Evolutionary conservation across 495 filamentous ascomycete genomes (phyloP), one percentile per base, ranked within the genome.

Genomic region (Podospora australis): DNA sequence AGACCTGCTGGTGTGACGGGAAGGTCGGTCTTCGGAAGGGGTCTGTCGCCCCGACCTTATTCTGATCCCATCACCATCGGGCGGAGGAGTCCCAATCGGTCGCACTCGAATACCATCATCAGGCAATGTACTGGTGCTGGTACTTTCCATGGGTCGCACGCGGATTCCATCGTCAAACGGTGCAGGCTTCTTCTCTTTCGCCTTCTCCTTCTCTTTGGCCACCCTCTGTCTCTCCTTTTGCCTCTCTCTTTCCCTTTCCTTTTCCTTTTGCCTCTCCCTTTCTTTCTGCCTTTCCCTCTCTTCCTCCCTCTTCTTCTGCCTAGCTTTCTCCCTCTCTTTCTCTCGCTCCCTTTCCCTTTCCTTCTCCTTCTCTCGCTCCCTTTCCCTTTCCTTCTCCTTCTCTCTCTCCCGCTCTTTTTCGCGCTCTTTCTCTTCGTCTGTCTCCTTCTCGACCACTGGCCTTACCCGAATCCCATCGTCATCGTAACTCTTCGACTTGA

Each of bases 21-120:
- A 36, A 17, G 66, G 55, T 19, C 49, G 49, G 4, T 65, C 58
- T 30, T 67, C 60, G 17, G 62, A 46, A 6, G 61, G 60, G 22
- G 25, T 39, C 23, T 56, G 38, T 21, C 38, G 52, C 8, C 58
- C 36, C 2, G 71, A 64, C 13, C 62, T 65, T 4, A 58, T 52
- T 44, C 62, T 55, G 9, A 66, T 64, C 24, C 50, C 58, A 13
- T 58, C 49, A 24, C 49, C 44, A 1, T 39, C 14, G 10, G 23
- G 7, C 29, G 44, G 30, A 34, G 21, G 14, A n/a, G 9, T 24
- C 3, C 41, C 73, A 57, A 48, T 13, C 35, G 74, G 71, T 48
- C 64, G 68, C 7, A 67, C 55, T 10, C 65, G 40, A 28, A 69
- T 58, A 2, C 50, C 59, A 36, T 66, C 56, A 39, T 53, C 52